Percentiles rank a stretch among this genome's conserved stretches.
Conservation (phyloP, 164 flowering plant genomes). For the Euptelea pleiosperma region DNA sequence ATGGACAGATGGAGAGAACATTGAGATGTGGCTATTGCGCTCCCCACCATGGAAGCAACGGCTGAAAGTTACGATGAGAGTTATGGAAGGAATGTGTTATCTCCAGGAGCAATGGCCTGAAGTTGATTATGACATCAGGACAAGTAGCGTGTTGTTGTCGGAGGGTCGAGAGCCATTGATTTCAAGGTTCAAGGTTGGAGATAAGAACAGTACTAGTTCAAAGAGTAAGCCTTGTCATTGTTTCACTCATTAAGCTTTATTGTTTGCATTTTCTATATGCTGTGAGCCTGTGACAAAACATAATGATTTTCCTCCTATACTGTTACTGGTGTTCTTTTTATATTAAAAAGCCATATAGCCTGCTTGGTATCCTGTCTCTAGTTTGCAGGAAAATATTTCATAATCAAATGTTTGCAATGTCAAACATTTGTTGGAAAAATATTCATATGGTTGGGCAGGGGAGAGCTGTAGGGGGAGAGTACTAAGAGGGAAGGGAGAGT, state of each 20-base stretch:
- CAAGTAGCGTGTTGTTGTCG: conserved; percentile 37
- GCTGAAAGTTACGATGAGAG: conserved; percentile 36
- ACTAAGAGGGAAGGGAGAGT: no score
- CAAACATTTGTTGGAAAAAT: no score
- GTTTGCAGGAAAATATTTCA: no score
- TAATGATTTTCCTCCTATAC: no score
- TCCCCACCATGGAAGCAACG: conserved; percentile 57
- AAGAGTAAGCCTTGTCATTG: conserved; percentile 13
- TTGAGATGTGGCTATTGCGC: conserved; percentile 41
- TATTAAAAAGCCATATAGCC: no score
- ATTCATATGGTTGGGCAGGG: no score
- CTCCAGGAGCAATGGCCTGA: conserved; percentile 54
- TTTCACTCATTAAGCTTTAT: not conserved
- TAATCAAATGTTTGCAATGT: no score
- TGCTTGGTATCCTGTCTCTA: no score
- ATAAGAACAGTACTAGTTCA: conserved; percentile 20
- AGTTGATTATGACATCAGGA: conserved; percentile 46
- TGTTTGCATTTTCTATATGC: not conserved
- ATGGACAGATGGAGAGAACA: conserved; percentile 41
- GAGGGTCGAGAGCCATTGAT: conserved; percentile 41
- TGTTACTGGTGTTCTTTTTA: no score
- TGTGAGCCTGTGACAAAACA: no score
- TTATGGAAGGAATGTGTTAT: conserved; percentile 44
- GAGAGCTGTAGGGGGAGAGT: no score
- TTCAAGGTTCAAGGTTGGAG: conserved; percentile 41